Evolutionary conservation across 495 filamentous ascomycete species (phyloP).

Genomic region (Aspergillus coremiiformis): DNA sequence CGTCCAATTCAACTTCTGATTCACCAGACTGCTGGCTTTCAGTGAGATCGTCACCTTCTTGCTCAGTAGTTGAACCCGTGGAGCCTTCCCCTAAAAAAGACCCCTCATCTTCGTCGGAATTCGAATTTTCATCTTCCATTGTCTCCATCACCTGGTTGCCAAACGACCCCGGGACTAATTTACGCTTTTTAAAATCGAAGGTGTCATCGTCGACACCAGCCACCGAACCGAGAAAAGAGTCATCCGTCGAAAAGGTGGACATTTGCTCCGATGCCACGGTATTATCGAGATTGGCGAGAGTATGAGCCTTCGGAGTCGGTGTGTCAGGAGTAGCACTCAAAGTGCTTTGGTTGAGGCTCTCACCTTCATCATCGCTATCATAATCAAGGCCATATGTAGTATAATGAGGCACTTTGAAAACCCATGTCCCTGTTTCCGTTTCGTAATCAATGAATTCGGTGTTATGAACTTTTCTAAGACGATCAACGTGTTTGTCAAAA

Average conservation of each 20-base stretch:
- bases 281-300: conserved; percentile 25
- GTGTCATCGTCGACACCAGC: conserved; percentile 65
- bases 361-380: conserved; percentile 61
- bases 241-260: conserved; percentile 43
- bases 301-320: conserved; percentile 45
- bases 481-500: conserved; percentile 73
- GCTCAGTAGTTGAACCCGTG: conserved; percentile 68
- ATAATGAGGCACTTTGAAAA: conserved; percentile 87
- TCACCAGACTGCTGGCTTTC: conserved; percentile 50
- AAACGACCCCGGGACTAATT: conserved; percentile 71
- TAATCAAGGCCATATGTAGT: conserved; percentile 92
- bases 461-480: conserved; percentile 65
- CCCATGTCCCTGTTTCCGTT: conserved; percentile 71
- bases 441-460: conserved; percentile 79
- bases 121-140: conserved; percentile 37
- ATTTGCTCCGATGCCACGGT: conserved; percentile 39
- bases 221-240: conserved; percentile 39
- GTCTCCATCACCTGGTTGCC: conserved; percentile 51
- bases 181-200: conserved; percentile 71
- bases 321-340: conserved; percentile 54
- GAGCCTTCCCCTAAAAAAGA: conserved; percentile 90
- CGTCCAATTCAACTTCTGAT: conserved; percentile 63
- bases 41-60: conserved; percentile 54
- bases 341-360: conserved; percentile 48
- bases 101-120: conserved; percentile 40